Evolutionary conservation across 257 asterid species (phyloP).

Genomic region (Plectranthus barbatus): DNA sequence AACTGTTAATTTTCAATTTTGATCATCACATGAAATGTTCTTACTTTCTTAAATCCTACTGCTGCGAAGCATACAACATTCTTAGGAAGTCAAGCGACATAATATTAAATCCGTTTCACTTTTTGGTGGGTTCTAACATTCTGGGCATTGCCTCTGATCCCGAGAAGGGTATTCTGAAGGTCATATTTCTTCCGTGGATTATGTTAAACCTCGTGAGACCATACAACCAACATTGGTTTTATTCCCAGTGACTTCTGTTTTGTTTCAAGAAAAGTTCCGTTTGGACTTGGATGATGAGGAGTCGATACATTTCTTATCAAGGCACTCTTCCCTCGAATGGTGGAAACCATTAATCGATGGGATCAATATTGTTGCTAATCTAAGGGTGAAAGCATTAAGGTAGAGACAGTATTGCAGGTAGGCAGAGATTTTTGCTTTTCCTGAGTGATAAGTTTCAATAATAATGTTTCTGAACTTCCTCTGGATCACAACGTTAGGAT

Average conservation of each 20-base stretch:
- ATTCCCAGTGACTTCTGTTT: too few species aligned
- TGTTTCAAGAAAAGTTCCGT: constrained; percentile 96
- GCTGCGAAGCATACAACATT: constrained; percentile 98
- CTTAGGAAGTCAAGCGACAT: constrained; percentile 95
- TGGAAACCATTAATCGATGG: constrained; percentile 97
- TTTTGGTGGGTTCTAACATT: constrained; percentile 95
- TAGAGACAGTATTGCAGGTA: too few species aligned
- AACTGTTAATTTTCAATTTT: too few species aligned
- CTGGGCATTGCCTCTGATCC: constrained; percentile 99
- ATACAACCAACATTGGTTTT: too few species aligned
- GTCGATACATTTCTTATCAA: constrained; percentile 87
- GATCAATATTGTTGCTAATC: constrained; percentile 92
- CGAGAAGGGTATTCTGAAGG: constrained; percentile 98
- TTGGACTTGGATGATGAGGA: constrained; percentile 92
- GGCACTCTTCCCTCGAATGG: constrained; percentile 98
- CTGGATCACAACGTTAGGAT: too few species aligned
- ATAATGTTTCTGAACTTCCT: too few species aligned
- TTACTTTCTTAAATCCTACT: constrained; percentile 91
- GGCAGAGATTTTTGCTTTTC: too few species aligned
- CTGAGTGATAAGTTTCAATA: too few species aligned
- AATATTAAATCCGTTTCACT: constrained; percentile 70
- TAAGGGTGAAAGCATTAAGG: too few species aligned
- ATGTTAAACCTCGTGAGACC: too few species aligned
- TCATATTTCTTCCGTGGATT: too few species aligned
- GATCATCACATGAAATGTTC: too few species aligned